A percentile compares a stretch with the other conserved stretches of the same genome.
Evolutionary conservation across 2,329 filamentous ascomycete species (phyloP).

Genomic region (Moelleriella libera): DNA sequence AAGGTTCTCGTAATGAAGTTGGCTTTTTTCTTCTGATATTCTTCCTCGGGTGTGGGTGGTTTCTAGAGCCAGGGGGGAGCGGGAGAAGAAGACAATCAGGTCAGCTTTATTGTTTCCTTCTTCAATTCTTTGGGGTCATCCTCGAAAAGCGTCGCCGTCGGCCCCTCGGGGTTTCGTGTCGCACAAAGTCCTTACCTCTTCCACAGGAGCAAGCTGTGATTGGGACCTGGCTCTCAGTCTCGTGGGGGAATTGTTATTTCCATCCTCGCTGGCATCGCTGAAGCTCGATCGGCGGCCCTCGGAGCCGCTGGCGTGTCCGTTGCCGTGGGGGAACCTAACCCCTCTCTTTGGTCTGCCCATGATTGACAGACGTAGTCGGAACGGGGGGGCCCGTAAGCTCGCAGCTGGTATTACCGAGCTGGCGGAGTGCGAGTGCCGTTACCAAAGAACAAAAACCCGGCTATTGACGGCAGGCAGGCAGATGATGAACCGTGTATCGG

Average conservation of each 20-base stretch:
- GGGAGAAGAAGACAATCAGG: neutral
- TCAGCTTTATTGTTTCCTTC: too few relatives aligned
- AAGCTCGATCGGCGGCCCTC: slow-evolving; percentile 55
- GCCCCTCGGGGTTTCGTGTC: too few relatives aligned
- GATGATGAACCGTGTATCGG: too few relatives aligned
- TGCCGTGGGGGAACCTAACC: slow-evolving; percentile 38
- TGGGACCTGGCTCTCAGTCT: slow-evolving; percentile 13
- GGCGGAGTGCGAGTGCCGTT: too few relatives aligned
- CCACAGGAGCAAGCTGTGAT: slow-evolving; percentile 17
- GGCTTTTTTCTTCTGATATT: slow-evolving; percentile 97
- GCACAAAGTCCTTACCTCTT: slow-evolving; percentile 24
- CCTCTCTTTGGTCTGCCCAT: slow-evolving; percentile 31
- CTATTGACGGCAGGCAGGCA: too few relatives aligned
- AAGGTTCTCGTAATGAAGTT: slow-evolving; percentile 94
- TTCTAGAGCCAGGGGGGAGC: slow-evolving; percentile 20
- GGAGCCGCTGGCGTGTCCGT: slow-evolving; percentile 23
- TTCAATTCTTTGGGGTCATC: too few relatives aligned
- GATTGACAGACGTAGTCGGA: too few relatives aligned
- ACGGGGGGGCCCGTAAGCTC: too few relatives aligned
- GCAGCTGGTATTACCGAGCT: neutral
- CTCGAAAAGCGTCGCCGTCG: too few relatives aligned
- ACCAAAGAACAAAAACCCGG: too few relatives aligned
- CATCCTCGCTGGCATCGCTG: slow-evolving; percentile 52
- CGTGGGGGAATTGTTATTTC: slow-evolving; percentile 20
- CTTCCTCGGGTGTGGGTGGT: slow-evolving; percentile 30